Conservation (phyloP, 2,329 filamentous ascomycete genomes). For the Myrmaecium sp. region DNA sequence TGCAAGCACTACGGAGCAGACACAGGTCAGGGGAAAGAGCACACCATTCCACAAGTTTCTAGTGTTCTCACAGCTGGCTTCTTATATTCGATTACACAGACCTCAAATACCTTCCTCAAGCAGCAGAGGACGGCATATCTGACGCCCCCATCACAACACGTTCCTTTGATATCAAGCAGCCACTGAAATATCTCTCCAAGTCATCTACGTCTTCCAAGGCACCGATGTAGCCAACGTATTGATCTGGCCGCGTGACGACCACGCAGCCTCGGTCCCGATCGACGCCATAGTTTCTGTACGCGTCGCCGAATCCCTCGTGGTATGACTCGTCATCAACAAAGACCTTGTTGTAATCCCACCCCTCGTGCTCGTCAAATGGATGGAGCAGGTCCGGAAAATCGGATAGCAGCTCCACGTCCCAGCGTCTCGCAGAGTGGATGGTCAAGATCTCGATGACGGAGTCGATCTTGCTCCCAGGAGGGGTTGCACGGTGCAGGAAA, state of each 20-base stretch:
- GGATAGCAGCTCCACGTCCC: slow-evolving; percentile 24
- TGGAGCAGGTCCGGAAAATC: slow-evolving; percentile 27
- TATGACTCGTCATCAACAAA: slow-evolving; percentile 30
- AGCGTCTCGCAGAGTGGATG: slow-evolving; percentile 38
- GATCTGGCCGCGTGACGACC: slow-evolving; percentile 48
- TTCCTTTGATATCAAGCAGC: slow-evolving; percentile 4
- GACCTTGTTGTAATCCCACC: slow-evolving; percentile 26
- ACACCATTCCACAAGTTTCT: too few species aligned
- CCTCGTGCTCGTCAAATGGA: slow-evolving; percentile 22
- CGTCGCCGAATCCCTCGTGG: slow-evolving; percentile 25
- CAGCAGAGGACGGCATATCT: too few species aligned
- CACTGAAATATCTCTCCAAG: slow-evolving; percentile 11
- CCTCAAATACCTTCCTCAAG: too few species aligned
- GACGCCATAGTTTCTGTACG: slow-evolving; percentile 42
- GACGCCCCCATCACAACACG: not conserved
- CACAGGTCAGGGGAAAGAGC: too few species aligned
- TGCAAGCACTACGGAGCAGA: too few species aligned
- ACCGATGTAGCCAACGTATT: slow-evolving; percentile 39
- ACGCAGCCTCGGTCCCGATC: slow-evolving; percentile 37
- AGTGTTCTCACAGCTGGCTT: too few species aligned
- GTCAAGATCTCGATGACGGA: slow-evolving; percentile 43
- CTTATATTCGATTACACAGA: too few species aligned
- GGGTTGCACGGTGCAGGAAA: slow-evolving; percentile 30
- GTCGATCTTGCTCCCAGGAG: slow-evolving; percentile 21
- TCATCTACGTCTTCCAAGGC: slow-evolving; percentile 16